Evolutionary conservation across 148 eudicot species (phyloP).

Genomic region (Nepenthes gracilis): DNA sequence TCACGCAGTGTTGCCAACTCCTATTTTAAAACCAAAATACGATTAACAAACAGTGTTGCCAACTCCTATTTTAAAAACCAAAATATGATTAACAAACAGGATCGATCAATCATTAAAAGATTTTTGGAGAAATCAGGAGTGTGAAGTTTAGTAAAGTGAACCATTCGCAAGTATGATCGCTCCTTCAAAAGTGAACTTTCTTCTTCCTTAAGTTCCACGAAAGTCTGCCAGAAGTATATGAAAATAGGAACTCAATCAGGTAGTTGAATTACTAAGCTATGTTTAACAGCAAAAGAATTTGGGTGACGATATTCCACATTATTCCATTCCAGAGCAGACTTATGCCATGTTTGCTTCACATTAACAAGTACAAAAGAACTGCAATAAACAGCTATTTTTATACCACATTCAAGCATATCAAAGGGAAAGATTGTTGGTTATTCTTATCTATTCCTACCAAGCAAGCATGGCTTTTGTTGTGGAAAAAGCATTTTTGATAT

Average conservation of each 20-base stretch:
- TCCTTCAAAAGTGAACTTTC: conserved; percentile 41
- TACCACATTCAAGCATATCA: no score
- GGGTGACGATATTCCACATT: no score
- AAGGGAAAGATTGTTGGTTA: no score
- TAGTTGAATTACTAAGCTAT: background rate
- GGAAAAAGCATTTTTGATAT: no score
- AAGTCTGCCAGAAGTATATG: background rate
- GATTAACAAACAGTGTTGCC: no score
- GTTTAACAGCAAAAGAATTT: background rate
- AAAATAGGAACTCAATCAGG: background rate
- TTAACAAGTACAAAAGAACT: background rate
- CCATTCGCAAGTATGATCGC: conserved; percentile 27
- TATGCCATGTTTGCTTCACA: background rate
- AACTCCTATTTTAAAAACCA: background rate
- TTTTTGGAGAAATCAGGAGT: no score
- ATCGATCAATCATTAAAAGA: background rate
- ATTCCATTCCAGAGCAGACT: no score
- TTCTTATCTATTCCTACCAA: no score
- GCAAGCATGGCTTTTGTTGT: no score
- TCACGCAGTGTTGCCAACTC: conserved; percentile 30
- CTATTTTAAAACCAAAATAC: conserved; percentile 13
- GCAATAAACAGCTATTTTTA: background rate
- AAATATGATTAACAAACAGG: background rate
- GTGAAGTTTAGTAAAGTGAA: conserved; percentile 5
- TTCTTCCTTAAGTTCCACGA: conserved; percentile 51